Evolutionary conservation across 176 grass and related monocot genomes (phyloP), one percentile per base, ranked within the genome.

Genomic region (Musa beccarii): DNA sequence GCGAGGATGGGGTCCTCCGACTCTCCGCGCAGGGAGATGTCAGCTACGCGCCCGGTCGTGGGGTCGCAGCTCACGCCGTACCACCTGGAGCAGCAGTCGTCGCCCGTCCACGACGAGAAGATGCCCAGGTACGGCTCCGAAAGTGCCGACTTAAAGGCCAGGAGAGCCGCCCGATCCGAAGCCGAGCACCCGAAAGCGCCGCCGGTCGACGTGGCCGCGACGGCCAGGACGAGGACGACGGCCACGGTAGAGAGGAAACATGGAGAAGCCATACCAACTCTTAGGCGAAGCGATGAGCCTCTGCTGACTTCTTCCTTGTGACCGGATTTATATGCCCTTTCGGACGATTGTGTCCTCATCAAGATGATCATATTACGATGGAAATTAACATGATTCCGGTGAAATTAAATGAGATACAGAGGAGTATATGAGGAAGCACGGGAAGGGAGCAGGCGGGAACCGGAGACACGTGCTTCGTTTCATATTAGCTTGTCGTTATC

Each of bases 51-150:
- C 19, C 89, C 93, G 11, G 56, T 74, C 0, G 76, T 72, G 1
- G 87, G 93, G 52, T 97, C 93, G 83, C 93, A 97, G 65, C 59
- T 89, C 81, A 97, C 93, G 79, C 93, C 93, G 71, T 97, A 92
- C 90, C 90, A 97, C 66, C 10, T 8, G 13, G 54, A 56, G 54
- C 54, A 56, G 9, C 15, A 56, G 12, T 1, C 87, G 20, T 63
- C 57, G 57, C 85, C 89, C 43, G 73, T 78, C 92, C 92, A 96
- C 2, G 92, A 64, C 20, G 89, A 80, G 89, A 96, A 96, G 78
- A 96, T 90, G 20, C 92, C 92, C 17, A 96, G 83, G 49, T 63
- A 88, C 8, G 56, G 59, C 72, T 96, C 92, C 5, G 92, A 92
- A 19, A 96, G 83, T 61, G 86, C 85, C 10, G 89, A 88, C 68